Base-by-base conservation (phyloP, 768 basidiomycete genomes). In the Lactifluus pinguis region DNA sequence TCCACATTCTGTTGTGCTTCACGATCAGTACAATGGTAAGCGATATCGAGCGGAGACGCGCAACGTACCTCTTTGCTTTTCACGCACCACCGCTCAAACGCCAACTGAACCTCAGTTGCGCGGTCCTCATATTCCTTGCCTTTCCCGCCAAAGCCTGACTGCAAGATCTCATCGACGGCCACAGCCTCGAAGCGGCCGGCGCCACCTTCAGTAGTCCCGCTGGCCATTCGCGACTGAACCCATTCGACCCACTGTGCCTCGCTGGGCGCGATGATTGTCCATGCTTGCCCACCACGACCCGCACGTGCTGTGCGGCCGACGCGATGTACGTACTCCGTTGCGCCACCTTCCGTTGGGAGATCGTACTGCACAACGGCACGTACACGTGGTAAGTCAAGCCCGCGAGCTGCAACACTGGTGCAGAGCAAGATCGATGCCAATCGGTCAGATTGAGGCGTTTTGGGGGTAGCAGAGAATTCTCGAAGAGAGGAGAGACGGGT, bases 331-430 rank as follows among this genome's bases (percentile, higher is more conserved):
- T 99, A 98, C 71, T 99, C 97, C 11, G 88, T 97, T 30, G 86
- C 86, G 10, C 97, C 95, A 17, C 94, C 91, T 76, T 99, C 97
- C 0, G 97, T 98, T 0, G 97, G 95, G 21, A 98, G 82, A 71
- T 99, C 97, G 69, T 97, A 97, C 69, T 99, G 97, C 36, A 98
- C 76, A 62, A 99, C 94, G 3, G 92, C 90, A 39, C 88, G 86
- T 7, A 98, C 94, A n/a, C 90, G 80, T 6, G 94, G 94, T 30
- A 99, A 77, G 74, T 98, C 95, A 29, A 99, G 81, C 69, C 97
- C 97, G 70, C 97, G 92, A n/a, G 97, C 94, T 3, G 97, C 97
- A 54, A 99, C 95, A 9, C 93, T 95, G 1, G 97, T 99, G 71
- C 95, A 98, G 49, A 98, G 79, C 4, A 99, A 79, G 52, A 99